These are phyloP conservation scores for Hymenoscyphus repandus DNA, from an alignment of 2,329 filamentous ascomycete species.

Conservation along the genomic window DNA sequence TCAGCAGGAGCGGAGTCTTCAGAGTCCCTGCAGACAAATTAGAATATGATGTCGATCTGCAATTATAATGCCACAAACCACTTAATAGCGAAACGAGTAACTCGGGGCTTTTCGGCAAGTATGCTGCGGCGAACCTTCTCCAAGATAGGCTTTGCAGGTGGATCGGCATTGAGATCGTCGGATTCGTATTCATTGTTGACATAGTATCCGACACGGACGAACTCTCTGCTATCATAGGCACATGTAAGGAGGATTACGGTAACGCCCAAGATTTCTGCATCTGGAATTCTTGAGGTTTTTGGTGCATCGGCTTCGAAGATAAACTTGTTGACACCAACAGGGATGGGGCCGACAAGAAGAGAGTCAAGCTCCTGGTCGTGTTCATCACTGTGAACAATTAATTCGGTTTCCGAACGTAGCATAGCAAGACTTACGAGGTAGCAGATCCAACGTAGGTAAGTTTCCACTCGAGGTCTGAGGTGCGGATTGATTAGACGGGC, in stretches of 20 bases:
- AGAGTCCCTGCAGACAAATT: constrained; percentile 67
- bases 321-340: constrained; percentile 97
- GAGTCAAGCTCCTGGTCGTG: constrained; percentile 98
- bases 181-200: constrained; percentile 99
- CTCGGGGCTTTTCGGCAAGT: constrained; percentile 92
- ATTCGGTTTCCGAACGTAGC: background rate
- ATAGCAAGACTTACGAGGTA: constrained; percentile 66
- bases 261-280: constrained; percentile 92
- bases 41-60: constrained; percentile 12
- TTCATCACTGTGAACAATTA: constrained; percentile 43
- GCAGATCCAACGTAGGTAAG: constrained; percentile 98
- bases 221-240: constrained; percentile 93
- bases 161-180: constrained; percentile 82
- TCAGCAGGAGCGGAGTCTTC: constrained; percentile 94
- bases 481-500: constrained; percentile 16
- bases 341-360: constrained; percentile 93
- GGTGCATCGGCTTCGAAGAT: constrained; percentile 94
- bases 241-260: constrained; percentile 96
- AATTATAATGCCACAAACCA: constrained; percentile 58
- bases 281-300: constrained; percentile 83
- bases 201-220: constrained; percentile 97
- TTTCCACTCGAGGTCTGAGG: constrained; percentile 94
- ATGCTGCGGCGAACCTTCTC: constrained; percentile 91
- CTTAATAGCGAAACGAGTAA: constrained; percentile 97
- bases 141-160: constrained; percentile 84